Conservation (phyloP, 2,329 filamentous ascomycete species). For the Dactylellina sp. region DNA sequence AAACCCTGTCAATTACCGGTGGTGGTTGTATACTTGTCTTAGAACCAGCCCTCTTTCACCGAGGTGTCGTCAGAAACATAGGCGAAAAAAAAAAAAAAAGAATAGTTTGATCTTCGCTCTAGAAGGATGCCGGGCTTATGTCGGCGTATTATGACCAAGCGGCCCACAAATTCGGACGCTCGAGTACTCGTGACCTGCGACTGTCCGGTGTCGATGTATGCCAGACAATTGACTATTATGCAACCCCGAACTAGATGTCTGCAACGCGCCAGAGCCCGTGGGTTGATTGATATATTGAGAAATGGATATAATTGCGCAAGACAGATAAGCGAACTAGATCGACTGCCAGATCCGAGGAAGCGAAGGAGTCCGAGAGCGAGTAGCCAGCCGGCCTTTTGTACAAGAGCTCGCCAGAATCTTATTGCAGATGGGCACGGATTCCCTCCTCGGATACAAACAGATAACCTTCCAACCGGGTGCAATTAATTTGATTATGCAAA, state of each 20-base stretch:
- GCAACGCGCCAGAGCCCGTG: slow-evolving; percentile 11
- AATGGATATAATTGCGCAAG: slow-evolving; percentile 52
- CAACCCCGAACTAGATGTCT: slow-evolving; percentile 9
- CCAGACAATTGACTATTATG: slow-evolving; percentile 18
- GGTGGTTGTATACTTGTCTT: slow-evolving; percentile 54
- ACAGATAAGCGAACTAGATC: slow-evolving; percentile 57
- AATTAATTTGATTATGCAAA: slow-evolving; percentile 44
- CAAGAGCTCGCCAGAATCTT: slow-evolving; percentile 25
- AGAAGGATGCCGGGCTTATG: slow-evolving; percentile 18
- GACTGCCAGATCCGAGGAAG: slow-evolving; percentile 56
- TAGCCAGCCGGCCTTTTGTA: slow-evolving; percentile 15
- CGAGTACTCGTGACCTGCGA: too few relatives aligned
- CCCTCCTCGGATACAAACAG: slow-evolving; percentile 20
- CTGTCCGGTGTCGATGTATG: slow-evolving; percentile 10
- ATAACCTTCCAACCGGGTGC: slow-evolving; percentile 25
- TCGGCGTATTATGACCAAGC: slow-evolving; percentile 22
- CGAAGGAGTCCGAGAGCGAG: slow-evolving; percentile 56
- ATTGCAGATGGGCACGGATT: slow-evolving; percentile 37
- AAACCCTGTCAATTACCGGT: slow-evolving; percentile 42
- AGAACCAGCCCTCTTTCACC: slow-evolving; percentile 38
- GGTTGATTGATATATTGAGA: slow-evolving; percentile 28
- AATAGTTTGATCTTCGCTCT: slow-evolving; percentile 6
- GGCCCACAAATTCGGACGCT: neutral
- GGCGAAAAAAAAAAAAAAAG: slow-evolving; percentile 14
- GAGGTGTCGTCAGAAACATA: slow-evolving; percentile 25